Conservation (phyloP, 163 green algal species). For the Prototheca wickerhamii region DNA sequence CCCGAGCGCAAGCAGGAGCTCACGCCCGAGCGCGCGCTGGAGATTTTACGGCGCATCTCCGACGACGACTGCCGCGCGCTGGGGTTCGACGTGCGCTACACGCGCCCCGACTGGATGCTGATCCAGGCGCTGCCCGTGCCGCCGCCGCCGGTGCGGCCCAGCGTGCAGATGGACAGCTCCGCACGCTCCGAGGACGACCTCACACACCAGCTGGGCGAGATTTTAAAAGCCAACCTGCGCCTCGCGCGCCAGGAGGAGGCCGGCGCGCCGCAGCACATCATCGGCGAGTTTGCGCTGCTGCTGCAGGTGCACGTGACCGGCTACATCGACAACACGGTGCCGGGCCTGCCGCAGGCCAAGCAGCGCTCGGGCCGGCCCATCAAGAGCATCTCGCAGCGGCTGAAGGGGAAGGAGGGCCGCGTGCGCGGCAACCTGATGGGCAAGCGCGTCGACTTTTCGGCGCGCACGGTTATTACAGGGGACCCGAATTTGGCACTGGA, state of each 20-base stretch:
- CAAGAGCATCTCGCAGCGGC: constrained; percentile 93
- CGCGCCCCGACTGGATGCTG: constrained; percentile 91
- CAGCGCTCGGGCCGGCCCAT: constrained; percentile 61
- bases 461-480: constrained; percentile 90
- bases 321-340: constrained; percentile 97
- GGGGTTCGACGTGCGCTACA: constrained; percentile 76
- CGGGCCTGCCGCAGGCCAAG: constrained; percentile 56
- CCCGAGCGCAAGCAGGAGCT: constrained; percentile 87
- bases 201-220: constrained; percentile 95
- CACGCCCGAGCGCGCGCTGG: constrained; percentile 63
- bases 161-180: constrained; percentile 84
- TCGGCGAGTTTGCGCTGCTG: constrained; percentile 72
- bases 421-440: constrained; percentile 99
- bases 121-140: constrained; percentile 89
- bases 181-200: constrained; percentile 93
- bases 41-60: constrained; percentile 83
- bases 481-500: constrained; percentile 97
- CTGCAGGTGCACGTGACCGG: constrained; percentile 86
- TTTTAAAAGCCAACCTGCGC: constrained; percentile 87
- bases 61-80: constrained; percentile 85
- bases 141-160: constrained; percentile 72
- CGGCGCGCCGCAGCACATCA: constrained; percentile 87
- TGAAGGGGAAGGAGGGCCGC: constrained; percentile 88
- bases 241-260: constrained; percentile 79
- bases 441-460: constrained; percentile 98